Evolutionary conservation across 225 moss, liverwort and hornwort genomes (phyloP), one percentile per base, ranked within the genome.

Genomic region (Straminergon stramineum): DNA sequence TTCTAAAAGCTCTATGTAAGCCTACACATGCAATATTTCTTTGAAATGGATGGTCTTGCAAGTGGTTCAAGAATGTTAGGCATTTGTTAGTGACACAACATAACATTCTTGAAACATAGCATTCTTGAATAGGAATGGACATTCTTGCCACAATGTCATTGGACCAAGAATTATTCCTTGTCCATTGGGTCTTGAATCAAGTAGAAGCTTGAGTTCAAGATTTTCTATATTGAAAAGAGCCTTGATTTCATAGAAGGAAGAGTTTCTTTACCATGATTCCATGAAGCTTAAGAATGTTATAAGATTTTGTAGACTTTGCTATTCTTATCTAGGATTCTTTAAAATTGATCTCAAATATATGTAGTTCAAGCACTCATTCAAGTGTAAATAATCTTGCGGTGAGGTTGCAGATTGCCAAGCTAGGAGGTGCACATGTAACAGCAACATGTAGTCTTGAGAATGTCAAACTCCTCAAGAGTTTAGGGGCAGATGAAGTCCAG

Each of bases 401-500:
- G 84, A 27, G 21, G n/a, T 39, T 89, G 86, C 95, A 96, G 96
- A 90, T 98, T 67, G 98, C 96, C n/a, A 98, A 98, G 81, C 64
- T 98, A 27, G 95, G 94, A 66, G 95, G 96, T 22, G 96, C 95
- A 17, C 96, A 98, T 55, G 96, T 98, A 15, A 98, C 98, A 37
- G 96, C 83, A 12, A 93, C 96, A 17, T 95, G 92, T 82, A 91
- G 89, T 58, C 88, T 86, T 31, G 90, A 88, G 35, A 96, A 96
- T 51, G 74, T 92, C 9, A 84, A 90, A 37, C 61, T 98, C n/a
- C 64, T 98, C 26, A 95, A 90, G 76, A 87, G 79, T 35, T 88
- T 96, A 26, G 97, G 97, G 34, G 96, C 95, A 22, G 97, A 98
- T 77, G 96, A 96, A 90, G 96, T 95, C 15, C 32, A 95, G 76